Evolutionary conservation across 148 eudicot genomes (phyloP).

Genomic region (Selenicereus undatus): DNA sequence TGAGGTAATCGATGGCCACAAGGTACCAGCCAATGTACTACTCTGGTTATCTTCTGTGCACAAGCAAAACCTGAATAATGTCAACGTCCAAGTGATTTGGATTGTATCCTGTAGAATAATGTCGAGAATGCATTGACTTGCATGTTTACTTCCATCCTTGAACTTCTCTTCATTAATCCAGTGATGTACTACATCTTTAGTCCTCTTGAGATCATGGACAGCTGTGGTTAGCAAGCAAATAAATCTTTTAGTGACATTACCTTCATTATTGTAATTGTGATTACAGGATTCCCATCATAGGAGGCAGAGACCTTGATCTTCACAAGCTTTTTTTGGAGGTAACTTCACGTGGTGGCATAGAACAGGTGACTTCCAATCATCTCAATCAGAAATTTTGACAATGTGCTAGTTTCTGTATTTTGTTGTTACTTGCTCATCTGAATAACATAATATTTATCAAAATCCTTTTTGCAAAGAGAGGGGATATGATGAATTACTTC

Average conservation of each 20-base stretch:
- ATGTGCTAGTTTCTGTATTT: neutral
- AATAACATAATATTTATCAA: neutral
- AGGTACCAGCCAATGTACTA: neutral
- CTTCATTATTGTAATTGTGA: constrained; percentile 6
- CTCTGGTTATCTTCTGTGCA: neutral
- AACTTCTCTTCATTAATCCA: neutral
- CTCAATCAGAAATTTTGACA: neutral
- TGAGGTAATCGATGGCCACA: neutral
- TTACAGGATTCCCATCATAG: constrained; percentile 83
- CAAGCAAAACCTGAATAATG: neutral
- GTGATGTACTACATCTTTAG: no score
- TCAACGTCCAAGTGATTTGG: neutral
- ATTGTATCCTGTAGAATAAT: neutral
- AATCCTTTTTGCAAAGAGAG: neutral
- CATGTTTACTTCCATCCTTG: neutral
- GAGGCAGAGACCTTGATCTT: constrained; percentile 85
- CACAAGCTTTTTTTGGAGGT: constrained; percentile 95
- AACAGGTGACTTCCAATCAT: constrained; percentile 43
- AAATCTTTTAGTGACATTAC: neutral
- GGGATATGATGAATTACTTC: neutral
- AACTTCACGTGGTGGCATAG: constrained; percentile 92
- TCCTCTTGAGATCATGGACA: neutral
- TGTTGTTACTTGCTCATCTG: neutral
- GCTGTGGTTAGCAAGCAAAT: neutral
- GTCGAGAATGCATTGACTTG: neutral